Conservation (phyloP, 768 basidiomycete genomes). For the Rhodosporidiobolus odoratus region DNA sequence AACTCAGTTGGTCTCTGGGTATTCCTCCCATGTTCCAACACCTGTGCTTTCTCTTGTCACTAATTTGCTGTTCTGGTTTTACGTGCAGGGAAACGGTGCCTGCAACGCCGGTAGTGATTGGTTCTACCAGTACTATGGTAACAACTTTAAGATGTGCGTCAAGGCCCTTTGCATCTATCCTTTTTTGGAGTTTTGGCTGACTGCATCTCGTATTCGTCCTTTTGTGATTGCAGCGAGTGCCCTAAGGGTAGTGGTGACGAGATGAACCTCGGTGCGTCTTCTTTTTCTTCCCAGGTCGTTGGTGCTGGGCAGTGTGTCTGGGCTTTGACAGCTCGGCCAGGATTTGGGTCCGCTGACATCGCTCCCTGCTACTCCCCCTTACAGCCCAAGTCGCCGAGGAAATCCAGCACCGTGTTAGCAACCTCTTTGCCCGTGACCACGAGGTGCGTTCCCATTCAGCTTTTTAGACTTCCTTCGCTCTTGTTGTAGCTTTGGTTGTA, state of each 20-base stretch:
- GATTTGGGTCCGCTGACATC: background rate
- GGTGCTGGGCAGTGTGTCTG: too few relatives aligned
- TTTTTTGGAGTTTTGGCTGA: background rate
- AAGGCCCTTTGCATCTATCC: background rate
- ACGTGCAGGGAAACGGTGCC: too few relatives aligned
- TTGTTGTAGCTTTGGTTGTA: too few relatives aligned
- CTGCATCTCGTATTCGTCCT: background rate
- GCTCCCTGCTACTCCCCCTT: background rate
- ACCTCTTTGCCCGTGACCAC: constrained; percentile 90
- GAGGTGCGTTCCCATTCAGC: too few relatives aligned
- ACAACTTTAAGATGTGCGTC: constrained; percentile 62
- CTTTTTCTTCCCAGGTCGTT: too few relatives aligned
- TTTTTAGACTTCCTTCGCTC: too few relatives aligned
- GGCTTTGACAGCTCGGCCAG: too few relatives aligned
- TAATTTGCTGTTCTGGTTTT: too few relatives aligned
- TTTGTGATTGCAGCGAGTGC: constrained; percentile 92
- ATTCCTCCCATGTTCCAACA: too few relatives aligned
- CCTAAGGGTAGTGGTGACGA: constrained; percentile 95
- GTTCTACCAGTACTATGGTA: constrained; percentile 96
- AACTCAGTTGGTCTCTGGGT: too few relatives aligned
- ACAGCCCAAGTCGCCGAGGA: constrained; percentile 80
- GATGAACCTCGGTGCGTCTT: constrained; percentile 69
- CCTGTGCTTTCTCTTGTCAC: too few relatives aligned
- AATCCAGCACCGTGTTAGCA: constrained; percentile 97
- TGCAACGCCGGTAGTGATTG: too few relatives aligned